Evolutionary conservation across 139 green algal genomes (phyloP), one percentile per base, ranked within the genome.

Genomic region (Zygnema cylindricum): DNA sequence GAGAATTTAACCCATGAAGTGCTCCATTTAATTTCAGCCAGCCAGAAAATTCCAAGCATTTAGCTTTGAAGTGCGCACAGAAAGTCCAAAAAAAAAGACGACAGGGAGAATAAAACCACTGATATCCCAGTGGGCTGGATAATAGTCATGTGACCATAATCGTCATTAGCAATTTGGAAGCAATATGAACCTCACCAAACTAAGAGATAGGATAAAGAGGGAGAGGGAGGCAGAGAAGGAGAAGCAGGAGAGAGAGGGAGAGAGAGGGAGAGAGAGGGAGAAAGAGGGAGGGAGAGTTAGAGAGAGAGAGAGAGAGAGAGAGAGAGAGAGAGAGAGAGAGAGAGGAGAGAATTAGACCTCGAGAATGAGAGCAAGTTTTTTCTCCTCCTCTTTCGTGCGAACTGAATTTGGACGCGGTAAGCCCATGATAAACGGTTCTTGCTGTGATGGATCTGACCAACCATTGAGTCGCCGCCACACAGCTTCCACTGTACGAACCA

Each of bases 391-490:
- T 0, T 69, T n/a, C 0, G 38, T n/a, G 30, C 21, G 69, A 32
- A 77, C 69, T n/a, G 83, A 88, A 1, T 25, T 30, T 23, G 83
- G 83, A 0, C 69, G 69, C 0, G 83, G 83, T 69, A 88, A 54
- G 35, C 83, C 83, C 0, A 69, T 36, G 0, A 76, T 77, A 38
- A 88, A 1, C 1, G 57, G 57, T 30, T 85, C 83, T 0, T 71
- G 69, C 21, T 85, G 33, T 21, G 36, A 69, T 22, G 83, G n/a
- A n/a, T 32, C 32, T 0, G 83, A 25, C 0, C 36, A 23, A 38
- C 83, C 83, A 38, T 88, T 88, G 35, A 88, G 83, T 35, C 83
- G 83, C 33, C 32, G 83, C 83, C 83, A 88, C 49, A 77, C 55
- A 23, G 79, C 83, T 43, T 36, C 69, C 35, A 88, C n/a, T 25